phyloP scores from a whole-genome alignment of 1,284 basidiomycete genomes.

The Apiotrichum akiyoshidainum region DNA sequence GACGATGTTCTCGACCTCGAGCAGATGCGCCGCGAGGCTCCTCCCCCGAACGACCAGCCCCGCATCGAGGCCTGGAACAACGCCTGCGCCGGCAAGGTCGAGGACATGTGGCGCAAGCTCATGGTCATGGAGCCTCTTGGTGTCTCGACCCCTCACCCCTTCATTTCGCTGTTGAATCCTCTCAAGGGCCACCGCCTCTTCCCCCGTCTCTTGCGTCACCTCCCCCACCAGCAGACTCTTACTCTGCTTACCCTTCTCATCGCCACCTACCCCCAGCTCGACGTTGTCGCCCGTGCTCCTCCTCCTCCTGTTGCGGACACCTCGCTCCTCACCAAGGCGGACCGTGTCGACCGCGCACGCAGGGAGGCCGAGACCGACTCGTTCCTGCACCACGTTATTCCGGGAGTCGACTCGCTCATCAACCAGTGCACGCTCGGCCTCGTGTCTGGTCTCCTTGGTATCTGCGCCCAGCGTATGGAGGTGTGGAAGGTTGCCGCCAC shows the following conservation, averaged over 20 bases:
- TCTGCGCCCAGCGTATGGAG: conserved; percentile 79
- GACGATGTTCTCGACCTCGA: conserved; percentile 81
- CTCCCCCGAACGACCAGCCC: conserved; percentile 53
- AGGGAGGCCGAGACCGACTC: conserved; percentile 83
- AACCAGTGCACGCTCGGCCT: conserved; percentile 74
- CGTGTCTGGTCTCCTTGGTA: conserved; percentile 79
- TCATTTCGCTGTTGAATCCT: conserved; percentile 83
- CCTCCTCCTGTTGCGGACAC: conserved; percentile 55
- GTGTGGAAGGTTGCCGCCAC: conserved; percentile 64
- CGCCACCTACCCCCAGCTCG: conserved; percentile 88
- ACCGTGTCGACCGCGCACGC: conserved; percentile 65
- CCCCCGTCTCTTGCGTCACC: conserved; percentile 81
- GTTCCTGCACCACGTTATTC: conserved; percentile 80
- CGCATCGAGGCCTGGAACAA: conserved; percentile 64
- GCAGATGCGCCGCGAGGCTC: conserved; percentile 77
- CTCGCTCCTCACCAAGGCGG: conserved; percentile 53
- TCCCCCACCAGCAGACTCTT: conserved; percentile 74
- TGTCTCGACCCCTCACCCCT: conserved; percentile 91
- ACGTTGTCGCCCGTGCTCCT: conserved; percentile 74
- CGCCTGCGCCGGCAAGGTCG: conserved; percentile 61
- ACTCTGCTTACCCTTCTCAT: conserved; percentile 86
- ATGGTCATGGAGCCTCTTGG: conserved; percentile 87
- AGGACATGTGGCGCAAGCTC: conserved; percentile 75
- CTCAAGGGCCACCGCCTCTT: conserved; percentile 92
- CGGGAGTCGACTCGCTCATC: conserved; percentile 74